These are phyloP conservation scores for Candida loeiensis DNA, from an alignment of 805 yeast species.

Conservation along the genomic window DNA sequence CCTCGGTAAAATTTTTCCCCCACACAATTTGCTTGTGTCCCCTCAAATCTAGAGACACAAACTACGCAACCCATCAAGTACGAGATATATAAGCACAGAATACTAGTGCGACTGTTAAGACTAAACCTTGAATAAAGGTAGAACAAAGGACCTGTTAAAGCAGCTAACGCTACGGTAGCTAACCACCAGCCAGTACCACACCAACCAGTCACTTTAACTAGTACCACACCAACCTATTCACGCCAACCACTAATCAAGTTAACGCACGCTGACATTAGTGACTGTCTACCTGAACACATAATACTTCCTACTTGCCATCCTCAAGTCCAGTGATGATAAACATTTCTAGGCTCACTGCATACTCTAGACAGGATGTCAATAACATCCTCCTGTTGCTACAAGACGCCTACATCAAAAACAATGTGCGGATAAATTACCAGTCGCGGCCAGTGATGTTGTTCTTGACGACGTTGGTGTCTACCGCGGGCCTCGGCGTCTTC, in stretches of 20 bases:
- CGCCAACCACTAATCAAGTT: no score
- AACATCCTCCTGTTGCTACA: slow-evolving; percentile 31
- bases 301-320: no score
- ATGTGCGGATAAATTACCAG: slow-evolving; percentile 37
- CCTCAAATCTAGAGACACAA: slow-evolving; percentile 1
- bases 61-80: background rate
- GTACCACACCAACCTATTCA: no score
- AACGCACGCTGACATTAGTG: no score
- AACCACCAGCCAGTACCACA: no score
- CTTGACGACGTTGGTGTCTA: slow-evolving; percentile 36
- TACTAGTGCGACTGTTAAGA: no score
- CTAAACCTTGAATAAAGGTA: no score
- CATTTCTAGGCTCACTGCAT: slow-evolving; percentile 31
- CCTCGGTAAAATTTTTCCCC: slow-evolving; percentile 2
- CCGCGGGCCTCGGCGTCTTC: slow-evolving; percentile 38
- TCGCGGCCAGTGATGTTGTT: slow-evolving; percentile 42
- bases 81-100: no score
- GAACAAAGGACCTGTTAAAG: no score
- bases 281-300: no score
- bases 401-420: slow-evolving; percentile 36
- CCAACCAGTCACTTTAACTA: no score
- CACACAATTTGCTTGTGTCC: background rate
- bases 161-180: background rate
- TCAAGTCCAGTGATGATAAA: no score
- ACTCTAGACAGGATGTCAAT: slow-evolving; percentile 31